Percentiles rank a stretch among this genome's conserved stretches.
These are phyloP conservation scores for Acanthamoeba quina DNA, from an alignment of 208 protist species.

Conservation along the genomic window DNA sequence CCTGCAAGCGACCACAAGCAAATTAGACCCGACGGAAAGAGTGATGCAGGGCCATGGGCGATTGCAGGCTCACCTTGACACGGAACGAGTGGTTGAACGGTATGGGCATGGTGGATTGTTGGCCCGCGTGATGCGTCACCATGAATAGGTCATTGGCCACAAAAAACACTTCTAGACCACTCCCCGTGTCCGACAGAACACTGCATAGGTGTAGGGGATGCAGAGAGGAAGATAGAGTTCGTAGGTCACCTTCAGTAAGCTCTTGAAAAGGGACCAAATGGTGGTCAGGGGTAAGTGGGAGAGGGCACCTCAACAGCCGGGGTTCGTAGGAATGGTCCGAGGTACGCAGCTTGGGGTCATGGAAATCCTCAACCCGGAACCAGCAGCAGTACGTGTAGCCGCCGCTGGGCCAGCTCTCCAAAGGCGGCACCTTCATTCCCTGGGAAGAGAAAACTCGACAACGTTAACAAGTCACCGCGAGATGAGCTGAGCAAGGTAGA, in stretches of 20 bases:
- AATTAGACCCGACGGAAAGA: not conserved
- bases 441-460: not conserved
- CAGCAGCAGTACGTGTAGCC: slow-evolving; percentile 30
- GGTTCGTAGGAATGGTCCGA: slow-evolving; percentile 25
- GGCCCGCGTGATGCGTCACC: too few relatives aligned
- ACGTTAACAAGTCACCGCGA: too few relatives aligned
- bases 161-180: too few relatives aligned
- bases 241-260: too few relatives aligned
- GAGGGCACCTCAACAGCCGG: not conserved
- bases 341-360: slow-evolving; percentile 15
- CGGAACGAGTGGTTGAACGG: slow-evolving; percentile 44
- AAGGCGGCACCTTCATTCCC: slow-evolving; percentile 20
- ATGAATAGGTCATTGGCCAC: too few relatives aligned
- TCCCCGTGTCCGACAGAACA: too few relatives aligned
- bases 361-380: slow-evolving; percentile 20
- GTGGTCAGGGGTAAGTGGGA: not conserved
- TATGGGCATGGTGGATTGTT: not conserved
- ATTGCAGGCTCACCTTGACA: slow-evolving; percentile 17
- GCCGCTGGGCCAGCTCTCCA: not conserved
- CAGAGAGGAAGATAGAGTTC: too few relatives aligned
- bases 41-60: not conserved
- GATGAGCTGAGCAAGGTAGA: not conserved
- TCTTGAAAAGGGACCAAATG: not conserved
- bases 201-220: too few relatives aligned
- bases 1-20: not conserved